Percentiles rank a stretch among this genome's conserved stretches.
phyloP scores from a whole-genome alignment of 768 basidiomycete genomes.

The Wakefieldia striispora region DNA sequence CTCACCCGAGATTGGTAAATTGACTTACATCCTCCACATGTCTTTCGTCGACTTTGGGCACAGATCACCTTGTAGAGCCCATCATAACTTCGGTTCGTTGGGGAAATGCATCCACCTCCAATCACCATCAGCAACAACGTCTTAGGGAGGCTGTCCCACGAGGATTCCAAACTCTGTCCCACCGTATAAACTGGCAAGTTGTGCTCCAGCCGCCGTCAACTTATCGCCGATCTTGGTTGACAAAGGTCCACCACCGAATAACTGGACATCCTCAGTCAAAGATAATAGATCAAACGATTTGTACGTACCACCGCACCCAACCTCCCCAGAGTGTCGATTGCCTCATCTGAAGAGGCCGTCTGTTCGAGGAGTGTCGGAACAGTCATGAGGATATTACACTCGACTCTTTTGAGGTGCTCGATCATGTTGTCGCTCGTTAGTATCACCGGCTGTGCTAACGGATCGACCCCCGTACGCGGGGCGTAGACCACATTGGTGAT shows the following conservation, averaged over 20 bases:
- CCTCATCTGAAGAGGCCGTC: conserved; percentile 30
- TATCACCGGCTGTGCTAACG: conserved; percentile 29
- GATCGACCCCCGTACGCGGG: conserved; percentile 23
- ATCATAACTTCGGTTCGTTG: conserved; percentile 22
- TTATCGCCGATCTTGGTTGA: conserved; percentile 35
- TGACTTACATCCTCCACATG: conserved; percentile 35
- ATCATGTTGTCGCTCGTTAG: conserved; percentile 42
- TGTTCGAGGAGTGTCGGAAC: conserved; percentile 40
- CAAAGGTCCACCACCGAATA: conserved; percentile 39
- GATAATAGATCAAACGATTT: background rate
- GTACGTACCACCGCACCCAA: conserved; percentile 32
- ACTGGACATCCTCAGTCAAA: no score
- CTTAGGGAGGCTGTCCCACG: background rate
- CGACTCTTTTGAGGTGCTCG: conserved; percentile 28
- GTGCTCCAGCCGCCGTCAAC: conserved; percentile 33
- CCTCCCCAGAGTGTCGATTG: conserved; percentile 24
- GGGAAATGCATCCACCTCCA: conserved; percentile 38
- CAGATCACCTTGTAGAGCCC: conserved; percentile 32
- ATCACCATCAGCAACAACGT: conserved; percentile 18
- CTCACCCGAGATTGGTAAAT: no score
- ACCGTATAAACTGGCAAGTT: conserved; percentile 35
- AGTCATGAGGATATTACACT: conserved; percentile 31
- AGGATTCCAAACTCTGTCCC: conserved; percentile 30
- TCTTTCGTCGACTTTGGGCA: conserved; percentile 23
- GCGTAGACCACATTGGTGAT: conserved; percentile 24